phyloP scores from a whole-genome alignment of 2,329 filamentous ascomycete species.

The Aplosporella prunicola region DNA sequence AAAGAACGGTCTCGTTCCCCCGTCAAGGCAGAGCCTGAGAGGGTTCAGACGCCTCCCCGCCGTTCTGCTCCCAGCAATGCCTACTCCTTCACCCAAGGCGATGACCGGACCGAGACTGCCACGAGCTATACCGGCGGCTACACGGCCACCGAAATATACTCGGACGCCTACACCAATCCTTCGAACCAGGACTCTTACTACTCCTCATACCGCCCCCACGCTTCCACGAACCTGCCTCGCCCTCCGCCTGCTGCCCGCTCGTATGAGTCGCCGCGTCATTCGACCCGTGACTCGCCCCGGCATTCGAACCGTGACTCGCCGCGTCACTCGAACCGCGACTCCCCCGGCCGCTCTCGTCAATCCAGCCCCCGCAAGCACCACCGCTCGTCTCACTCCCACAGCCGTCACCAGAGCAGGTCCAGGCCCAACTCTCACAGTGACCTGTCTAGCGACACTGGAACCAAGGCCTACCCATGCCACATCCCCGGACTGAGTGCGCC shows the following conservation, averaged over 20 bases:
- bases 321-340: slow-evolving; percentile 17
- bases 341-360: slow-evolving; percentile 21
- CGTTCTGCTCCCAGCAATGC: slow-evolving; percentile 28
- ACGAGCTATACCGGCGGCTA: slow-evolving; percentile 33
- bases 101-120: slow-evolving; percentile 29
- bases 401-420: slow-evolving; percentile 2
- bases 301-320: slow-evolving; percentile 12
- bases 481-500: slow-evolving; percentile 43
- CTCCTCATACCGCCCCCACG: slow-evolving; percentile 32
- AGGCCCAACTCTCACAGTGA: slow-evolving; percentile 27
- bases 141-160: slow-evolving; percentile 9
- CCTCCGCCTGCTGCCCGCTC: slow-evolving; percentile 16
- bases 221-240: slow-evolving; percentile 16
- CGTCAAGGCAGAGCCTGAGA: slow-evolving; percentile 11
- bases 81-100: slow-evolving; percentile 43
- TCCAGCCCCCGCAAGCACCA: slow-evolving; percentile 26
- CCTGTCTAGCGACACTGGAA: slow-evolving; percentile 35
- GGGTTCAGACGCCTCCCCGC: slow-evolving; percentile 12
- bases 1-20: slow-evolving; percentile 18
- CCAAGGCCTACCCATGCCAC: slow-evolving; percentile 48
- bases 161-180: too few species aligned
- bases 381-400: slow-evolving; percentile 12
- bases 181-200: slow-evolving; percentile 21
- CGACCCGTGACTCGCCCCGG: slow-evolving; percentile 1
- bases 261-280: slow-evolving; percentile 14